phyloP scores from a whole-genome alignment of 345 rosid genomes.

The Aurinia saxatilis region DNA sequence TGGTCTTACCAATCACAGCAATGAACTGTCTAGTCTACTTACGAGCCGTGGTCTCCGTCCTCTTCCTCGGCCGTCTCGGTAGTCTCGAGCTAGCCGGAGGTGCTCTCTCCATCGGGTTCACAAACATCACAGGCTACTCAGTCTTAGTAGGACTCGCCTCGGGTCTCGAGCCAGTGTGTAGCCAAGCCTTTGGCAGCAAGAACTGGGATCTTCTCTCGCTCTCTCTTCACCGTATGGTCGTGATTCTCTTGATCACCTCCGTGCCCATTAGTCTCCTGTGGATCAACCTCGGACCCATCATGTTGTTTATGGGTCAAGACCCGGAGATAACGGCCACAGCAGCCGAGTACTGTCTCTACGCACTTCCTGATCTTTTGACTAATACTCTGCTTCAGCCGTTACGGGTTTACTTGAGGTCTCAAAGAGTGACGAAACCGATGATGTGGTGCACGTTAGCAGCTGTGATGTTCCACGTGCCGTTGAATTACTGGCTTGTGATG shows the following conservation, averaged over 20 bases:
- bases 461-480: constrained; percentile 71
- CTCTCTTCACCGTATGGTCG: constrained; percentile 84
- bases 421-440: constrained; percentile 83
- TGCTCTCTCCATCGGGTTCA: constrained; percentile 90
- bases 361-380: constrained; percentile 86
- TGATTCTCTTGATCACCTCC: constrained; percentile 62
- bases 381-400: constrained; percentile 84
- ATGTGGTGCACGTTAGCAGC: constrained; percentile 90
- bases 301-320: constrained; percentile 86
- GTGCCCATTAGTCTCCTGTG: constrained; percentile 80
- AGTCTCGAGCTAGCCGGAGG: constrained; percentile 96
- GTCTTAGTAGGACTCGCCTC: constrained; percentile 89
- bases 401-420: constrained; percentile 83
- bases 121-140: constrained; percentile 97
- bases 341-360: constrained; percentile 69
- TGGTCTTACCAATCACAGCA: constrained; percentile 89
- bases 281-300: constrained; percentile 77
- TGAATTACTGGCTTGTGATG: constrained; percentile 62
- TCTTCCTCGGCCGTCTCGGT: constrained; percentile 85
- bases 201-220: constrained; percentile 85
- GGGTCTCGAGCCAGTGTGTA: constrained; percentile 94
- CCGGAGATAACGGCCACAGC: constrained; percentile 74
- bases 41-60: constrained; percentile 71
- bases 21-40: constrained; percentile 78
- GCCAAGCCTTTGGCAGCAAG: constrained; percentile 91